These are phyloP conservation scores for Hericium rajendrae DNA, from an alignment of 768 basidiomycete genomes.

Conservation along the genomic window DNA sequence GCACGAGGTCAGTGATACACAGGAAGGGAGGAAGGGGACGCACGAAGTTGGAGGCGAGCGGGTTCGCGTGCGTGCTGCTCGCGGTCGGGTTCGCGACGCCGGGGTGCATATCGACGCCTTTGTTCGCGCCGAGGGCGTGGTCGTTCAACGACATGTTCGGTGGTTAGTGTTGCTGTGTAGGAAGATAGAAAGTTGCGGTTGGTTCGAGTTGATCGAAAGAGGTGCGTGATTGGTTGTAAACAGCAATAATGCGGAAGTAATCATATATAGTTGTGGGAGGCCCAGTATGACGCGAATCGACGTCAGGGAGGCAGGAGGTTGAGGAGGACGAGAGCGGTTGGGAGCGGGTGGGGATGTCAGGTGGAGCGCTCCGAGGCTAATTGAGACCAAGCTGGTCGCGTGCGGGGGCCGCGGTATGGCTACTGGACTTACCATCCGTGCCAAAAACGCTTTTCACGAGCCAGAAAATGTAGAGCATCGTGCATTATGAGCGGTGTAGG, in stretches of 20 bases:
- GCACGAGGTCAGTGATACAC: no score
- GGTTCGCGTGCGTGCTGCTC: slow-evolving; percentile 26
- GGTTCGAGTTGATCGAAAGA: not conserved
- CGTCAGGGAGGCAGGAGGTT: not conserved
- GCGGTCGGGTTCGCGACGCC: slow-evolving; percentile 37
- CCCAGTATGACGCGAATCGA: not conserved
- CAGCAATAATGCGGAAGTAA: not conserved
- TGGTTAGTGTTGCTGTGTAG: no score
- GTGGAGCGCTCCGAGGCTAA: no score
- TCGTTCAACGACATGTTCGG: slow-evolving; percentile 32
- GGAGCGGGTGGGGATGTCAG: no score
- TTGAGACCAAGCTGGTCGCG: no score
- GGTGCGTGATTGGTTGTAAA: not conserved
- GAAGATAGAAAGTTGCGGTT: not conserved
- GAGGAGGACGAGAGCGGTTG: no score
- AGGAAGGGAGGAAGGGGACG: slow-evolving; percentile 9
- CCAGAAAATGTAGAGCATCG: no score
- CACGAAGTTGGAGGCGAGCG: slow-evolving; percentile 34
- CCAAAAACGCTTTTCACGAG: no score
- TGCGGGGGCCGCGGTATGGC: no score
- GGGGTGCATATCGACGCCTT: slow-evolving; percentile 30
- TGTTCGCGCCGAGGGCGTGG: slow-evolving; percentile 18
- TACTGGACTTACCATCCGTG: no score
- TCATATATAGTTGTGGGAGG: no score
- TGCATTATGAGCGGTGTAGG: no score